Evolutionary conservation across 176 grass and related monocot genomes (phyloP), one percentile per base, ranked within the genome.

Genomic region (Hsuehochloa calcarea): DNA sequence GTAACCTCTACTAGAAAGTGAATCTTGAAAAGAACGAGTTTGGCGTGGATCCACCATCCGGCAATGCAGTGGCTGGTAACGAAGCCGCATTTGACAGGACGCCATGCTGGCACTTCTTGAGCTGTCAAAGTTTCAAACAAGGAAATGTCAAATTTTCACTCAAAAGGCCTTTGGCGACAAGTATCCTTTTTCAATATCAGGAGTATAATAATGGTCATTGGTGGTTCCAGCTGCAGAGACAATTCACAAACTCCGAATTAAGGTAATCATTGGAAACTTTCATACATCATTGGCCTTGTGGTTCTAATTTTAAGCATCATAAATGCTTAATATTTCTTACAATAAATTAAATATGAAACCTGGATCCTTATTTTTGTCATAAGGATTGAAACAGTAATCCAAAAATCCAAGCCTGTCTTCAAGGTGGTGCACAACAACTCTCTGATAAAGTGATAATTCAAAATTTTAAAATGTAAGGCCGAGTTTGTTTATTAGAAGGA

Each of bases 41-140:
- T 14, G 82, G 89, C 25, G 85, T 86, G 20, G 91, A 80, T 78
- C 66, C 82, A 84, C 76, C 82, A 29, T 95, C 96, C 27, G 95
- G 71, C 50, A 81, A 35, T 52, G 91, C 77, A 75, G 83, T 40
- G 59, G 90, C 79, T 75, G 78, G 91, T 68, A 82, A 84, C 1
- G 84, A 77, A 85, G 72, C 80, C 47, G 92, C 91, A 85, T 39
- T 87, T 17, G 93, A 95, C 31, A 90, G 81, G 64, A 92, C 88
- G 8, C 86, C 91, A 81, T 95, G 95, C 50, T 98, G 96, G 90
- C 96, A 98, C 49, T 95, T 98, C 26, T 85, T 89, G 55, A 80
- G 82, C 96, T 98, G 88, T 71, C 78, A 90, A 90, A 83, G 31
- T 82, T 76, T 75, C 38, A 79, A 82, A 85, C 25, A 64, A 79